phyloP scores from a whole-genome alignment of 495 filamentous ascomycete genomes.

The Talaromyces proteolyticus region DNA sequence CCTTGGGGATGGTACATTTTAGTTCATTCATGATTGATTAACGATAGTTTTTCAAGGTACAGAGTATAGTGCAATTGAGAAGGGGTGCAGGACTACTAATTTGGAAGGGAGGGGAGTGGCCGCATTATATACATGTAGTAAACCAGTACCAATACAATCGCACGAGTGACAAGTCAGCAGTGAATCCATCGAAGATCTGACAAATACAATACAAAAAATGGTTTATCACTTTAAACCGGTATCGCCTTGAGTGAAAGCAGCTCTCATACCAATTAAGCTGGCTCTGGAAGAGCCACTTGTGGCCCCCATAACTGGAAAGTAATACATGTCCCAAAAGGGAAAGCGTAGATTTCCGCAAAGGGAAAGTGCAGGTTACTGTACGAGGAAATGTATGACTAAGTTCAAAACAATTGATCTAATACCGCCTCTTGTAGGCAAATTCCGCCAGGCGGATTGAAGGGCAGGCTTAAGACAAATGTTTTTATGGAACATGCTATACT shows the following conservation, averaged over 20 bases:
- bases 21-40: no score
- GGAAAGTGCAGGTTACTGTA: not conserved
- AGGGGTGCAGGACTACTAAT: no score
- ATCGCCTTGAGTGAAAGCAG: not conserved
- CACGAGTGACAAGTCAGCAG: not conserved
- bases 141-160: no score
- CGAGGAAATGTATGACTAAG: not conserved
- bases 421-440: not conserved
- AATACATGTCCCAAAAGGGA: not conserved
- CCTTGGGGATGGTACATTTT: slow-evolving; percentile 2
- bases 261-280: not conserved
- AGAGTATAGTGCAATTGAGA: slow-evolving; percentile 5
- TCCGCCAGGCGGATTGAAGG: no score
- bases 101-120: no score
- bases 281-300: not conserved
- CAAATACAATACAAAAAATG: no score
- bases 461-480: no score
- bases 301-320: no score
- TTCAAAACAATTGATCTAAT: not conserved
- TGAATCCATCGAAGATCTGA: not conserved
- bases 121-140: no score
- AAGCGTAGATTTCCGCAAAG: not conserved
- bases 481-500: no score
- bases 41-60: no score
- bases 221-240: not conserved